Evolutionary conservation across 305 asterid genomes (phyloP).

Genomic region (Fraxinus greggii): DNA sequence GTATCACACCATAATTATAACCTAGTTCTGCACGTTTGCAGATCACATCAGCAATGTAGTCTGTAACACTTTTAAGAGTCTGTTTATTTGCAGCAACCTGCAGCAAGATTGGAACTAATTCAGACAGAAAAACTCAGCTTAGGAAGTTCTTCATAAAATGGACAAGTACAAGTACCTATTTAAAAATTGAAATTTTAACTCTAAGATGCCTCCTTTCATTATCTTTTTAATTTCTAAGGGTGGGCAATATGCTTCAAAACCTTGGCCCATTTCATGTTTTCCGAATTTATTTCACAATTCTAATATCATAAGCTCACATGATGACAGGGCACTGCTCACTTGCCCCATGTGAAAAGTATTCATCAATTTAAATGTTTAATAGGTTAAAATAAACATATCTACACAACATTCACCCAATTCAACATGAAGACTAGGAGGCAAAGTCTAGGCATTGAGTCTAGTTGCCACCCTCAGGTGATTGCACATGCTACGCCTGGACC

Average conservation of each 20-base stretch:
- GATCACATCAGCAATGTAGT: conserved; percentile 78
- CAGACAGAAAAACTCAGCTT: background rate
- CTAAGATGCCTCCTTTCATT: background rate
- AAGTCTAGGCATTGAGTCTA: background rate
- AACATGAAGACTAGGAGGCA: background rate
- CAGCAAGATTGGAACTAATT: conserved; percentile 18
- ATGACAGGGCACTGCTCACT: background rate
- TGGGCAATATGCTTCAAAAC: background rate
- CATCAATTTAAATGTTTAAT: background rate
- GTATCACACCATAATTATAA: conserved; percentile 90
- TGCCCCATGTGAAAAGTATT: background rate
- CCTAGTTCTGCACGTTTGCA: conserved; percentile 86
- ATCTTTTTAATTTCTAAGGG: background rate
- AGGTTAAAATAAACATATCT: background rate
- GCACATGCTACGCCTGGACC: background rate
- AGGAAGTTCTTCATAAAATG: conserved; percentile 5
- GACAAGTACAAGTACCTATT: background rate
- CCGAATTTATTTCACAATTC: background rate
- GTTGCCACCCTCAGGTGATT: background rate
- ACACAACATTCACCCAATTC: background rate
- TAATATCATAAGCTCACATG: background rate
- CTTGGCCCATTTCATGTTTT: background rate
- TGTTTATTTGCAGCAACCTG: conserved; percentile 91
- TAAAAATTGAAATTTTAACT: conserved; percentile 1
- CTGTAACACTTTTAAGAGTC: conserved; percentile 88